A percentile compares a stretch with the other conserved stretches of the same genome.
phyloP scores from a whole-genome alignment of 1,284 basidiomycete genomes.

The Gymnopus androsaceus region DNA sequence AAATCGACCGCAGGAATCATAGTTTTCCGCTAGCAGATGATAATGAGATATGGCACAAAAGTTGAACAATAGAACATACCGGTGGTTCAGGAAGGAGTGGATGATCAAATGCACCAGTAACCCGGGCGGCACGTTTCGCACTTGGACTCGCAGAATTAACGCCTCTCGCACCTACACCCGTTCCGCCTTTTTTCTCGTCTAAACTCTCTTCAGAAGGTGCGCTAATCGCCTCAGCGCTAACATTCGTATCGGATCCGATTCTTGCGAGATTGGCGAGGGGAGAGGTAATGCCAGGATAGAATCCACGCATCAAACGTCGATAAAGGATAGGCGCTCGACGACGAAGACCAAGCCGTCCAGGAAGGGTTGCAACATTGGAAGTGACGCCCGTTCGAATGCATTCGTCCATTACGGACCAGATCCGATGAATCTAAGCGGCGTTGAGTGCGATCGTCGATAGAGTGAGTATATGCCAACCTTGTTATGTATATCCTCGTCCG shows the following conservation, averaged over 20 bases:
- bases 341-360: constrained; percentile 80
- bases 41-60: constrained; percentile 8
- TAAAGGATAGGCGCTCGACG: constrained; percentile 87
- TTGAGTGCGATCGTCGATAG: constrained; percentile 16
- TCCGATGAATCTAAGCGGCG: constrained; percentile 64
- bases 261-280: constrained; percentile 39
- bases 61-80: constrained; percentile 43
- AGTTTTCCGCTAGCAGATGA: constrained; percentile 64
- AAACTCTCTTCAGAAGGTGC: too few species aligned
- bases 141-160: constrained; percentile 12
- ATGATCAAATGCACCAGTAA: constrained; percentile 83
- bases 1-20: constrained; percentile 94
- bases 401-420: constrained; percentile 93
- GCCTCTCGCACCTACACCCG: background rate
- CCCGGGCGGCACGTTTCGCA: constrained; percentile 46
- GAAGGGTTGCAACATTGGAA: constrained; percentile 74
- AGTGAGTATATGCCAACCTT: constrained; percentile 49
- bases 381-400: constrained; percentile 90
- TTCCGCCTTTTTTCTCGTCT: too few species aligned
- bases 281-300: constrained; percentile 66
- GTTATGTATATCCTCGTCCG: constrained; percentile 73
- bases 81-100: constrained; percentile 81
- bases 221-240: too few species aligned
- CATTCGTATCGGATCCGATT: constrained; percentile 43
- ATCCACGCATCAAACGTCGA: constrained; percentile 84